phyloP scores from a whole-genome alignment of 164 flowering plant genomes.

The Warburgia ugandensis region DNA sequence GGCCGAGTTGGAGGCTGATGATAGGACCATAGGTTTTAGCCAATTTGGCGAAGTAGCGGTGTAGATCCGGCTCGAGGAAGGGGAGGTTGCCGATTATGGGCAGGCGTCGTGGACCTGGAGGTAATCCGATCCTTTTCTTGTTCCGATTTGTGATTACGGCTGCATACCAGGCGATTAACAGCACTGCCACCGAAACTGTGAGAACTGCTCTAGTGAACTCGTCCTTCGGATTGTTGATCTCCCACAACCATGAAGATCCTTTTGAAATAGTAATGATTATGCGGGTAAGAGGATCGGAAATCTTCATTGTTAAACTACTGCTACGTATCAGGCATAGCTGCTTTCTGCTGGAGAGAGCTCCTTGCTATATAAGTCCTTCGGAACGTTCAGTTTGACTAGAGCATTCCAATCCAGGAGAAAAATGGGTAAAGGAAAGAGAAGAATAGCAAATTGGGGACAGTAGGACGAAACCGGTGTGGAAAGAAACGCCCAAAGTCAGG shows the following conservation, averaged over 20 bases:
- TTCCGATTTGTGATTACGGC: not conserved
- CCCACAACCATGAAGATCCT: constrained; percentile 9
- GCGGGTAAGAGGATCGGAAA: too few relatives aligned
- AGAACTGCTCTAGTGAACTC: constrained; percentile 1
- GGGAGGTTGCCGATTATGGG: constrained; percentile 48
- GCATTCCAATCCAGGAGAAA: too few relatives aligned
- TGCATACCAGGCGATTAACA: constrained; percentile 4
- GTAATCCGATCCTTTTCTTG: constrained; percentile 21
- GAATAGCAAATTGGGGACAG: too few relatives aligned
- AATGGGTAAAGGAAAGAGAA: too few relatives aligned
- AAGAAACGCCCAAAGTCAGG: too few relatives aligned
- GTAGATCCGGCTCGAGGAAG: constrained; percentile 38
- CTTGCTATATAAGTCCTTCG: too few relatives aligned
- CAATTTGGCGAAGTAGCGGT: constrained; percentile 25
- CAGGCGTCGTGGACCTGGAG: constrained; percentile 46
- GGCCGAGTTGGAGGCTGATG: constrained; percentile 29
- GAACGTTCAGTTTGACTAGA: too few relatives aligned
- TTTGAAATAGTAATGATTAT: not conserved
- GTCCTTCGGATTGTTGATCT: constrained; percentile 2
- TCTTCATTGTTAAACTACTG: too few relatives aligned
- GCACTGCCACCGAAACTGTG: not conserved
- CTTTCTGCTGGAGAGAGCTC: too few relatives aligned
- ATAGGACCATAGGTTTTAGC: constrained; percentile 38
- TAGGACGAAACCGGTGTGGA: too few relatives aligned
- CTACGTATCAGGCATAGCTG: too few relatives aligned